A percentile compares a stretch with the other conserved stretches of the same genome.
phyloP scores from a whole-genome alignment of 306 rosid genomes.

The Corylus avellana region DNA sequence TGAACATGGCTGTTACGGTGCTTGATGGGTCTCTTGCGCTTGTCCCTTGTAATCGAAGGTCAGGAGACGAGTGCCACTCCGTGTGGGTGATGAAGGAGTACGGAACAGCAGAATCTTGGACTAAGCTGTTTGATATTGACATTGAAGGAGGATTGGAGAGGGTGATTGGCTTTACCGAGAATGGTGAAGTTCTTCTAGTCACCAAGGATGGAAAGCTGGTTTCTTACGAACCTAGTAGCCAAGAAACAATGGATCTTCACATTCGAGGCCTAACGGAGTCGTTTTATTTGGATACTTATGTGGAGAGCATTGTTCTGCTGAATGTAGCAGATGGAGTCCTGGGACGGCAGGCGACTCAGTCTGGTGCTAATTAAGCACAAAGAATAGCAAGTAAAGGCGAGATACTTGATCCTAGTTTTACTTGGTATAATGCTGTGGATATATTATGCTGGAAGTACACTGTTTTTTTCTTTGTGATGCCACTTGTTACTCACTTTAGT shows the following conservation, averaged over 20 bases:
- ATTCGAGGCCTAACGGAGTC: neutral
- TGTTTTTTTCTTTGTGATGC: too few relatives aligned
- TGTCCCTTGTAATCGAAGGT: neutral
- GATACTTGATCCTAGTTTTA: neutral
- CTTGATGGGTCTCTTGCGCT: neutral
- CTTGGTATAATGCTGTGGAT: too few relatives aligned
- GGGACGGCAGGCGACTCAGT: neutral
- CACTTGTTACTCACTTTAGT: too few relatives aligned
- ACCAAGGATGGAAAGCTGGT: neutral
- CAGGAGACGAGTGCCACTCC: neutral
- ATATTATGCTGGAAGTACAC: too few relatives aligned
- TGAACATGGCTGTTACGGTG: neutral
- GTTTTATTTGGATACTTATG: neutral
- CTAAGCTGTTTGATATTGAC: neutral
- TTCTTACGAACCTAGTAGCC: neutral
- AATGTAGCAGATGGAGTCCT: neutral
- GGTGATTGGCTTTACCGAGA: neutral
- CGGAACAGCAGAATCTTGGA: neutral
- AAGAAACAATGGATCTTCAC: neutral
- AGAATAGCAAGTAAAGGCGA: neutral
- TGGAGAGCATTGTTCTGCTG: neutral
- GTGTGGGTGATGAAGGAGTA: constrained; percentile 9
- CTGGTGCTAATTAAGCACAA: neutral
- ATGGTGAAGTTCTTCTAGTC: neutral
- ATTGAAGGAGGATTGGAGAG: neutral